phyloP scores from a whole-genome alignment of 2,329 filamentous ascomycete species.

The Claviceps maximensis region DNA sequence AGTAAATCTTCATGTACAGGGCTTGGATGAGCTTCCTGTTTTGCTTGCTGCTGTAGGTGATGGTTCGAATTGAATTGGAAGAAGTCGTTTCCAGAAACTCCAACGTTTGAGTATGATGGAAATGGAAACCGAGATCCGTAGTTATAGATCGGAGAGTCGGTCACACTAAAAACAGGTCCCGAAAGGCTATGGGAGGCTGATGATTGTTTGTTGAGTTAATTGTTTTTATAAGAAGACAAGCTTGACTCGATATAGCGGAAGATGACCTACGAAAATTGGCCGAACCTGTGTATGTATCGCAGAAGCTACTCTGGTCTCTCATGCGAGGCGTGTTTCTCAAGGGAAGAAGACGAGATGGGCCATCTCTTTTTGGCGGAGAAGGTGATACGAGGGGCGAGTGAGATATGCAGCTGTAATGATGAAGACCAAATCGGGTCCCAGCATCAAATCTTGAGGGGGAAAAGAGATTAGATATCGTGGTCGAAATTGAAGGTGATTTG shows the following conservation, averaged over 20 bases:
- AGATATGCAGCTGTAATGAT: slow-evolving; percentile 23
- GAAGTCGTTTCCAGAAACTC: slow-evolving; percentile 13
- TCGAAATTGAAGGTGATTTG: neutral
- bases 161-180: slow-evolving; percentile 17
- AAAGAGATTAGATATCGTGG: slow-evolving; percentile 4
- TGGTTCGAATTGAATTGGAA: slow-evolving; percentile 14
- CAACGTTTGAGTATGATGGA: slow-evolving; percentile 12
- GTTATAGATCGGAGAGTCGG: slow-evolving; percentile 19
- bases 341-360: slow-evolving; percentile 13
- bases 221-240: neutral
- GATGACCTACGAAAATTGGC: slow-evolving; percentile 6
- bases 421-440: slow-evolving; percentile 21
- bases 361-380: slow-evolving; percentile 17
- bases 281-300: slow-evolving; percentile 3
- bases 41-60: slow-evolving; percentile 12
- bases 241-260: neutral
- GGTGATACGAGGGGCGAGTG: slow-evolving; percentile 27
- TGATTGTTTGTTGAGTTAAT: slow-evolving; percentile 5
- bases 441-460: slow-evolving; percentile 16
- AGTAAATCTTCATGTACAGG: slow-evolving; percentile 10
- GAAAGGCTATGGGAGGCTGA: slow-evolving; percentile 14
- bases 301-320: slow-evolving; percentile 8
- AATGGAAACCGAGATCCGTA: slow-evolving; percentile 18
- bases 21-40: slow-evolving; percentile 15
- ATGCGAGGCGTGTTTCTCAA: slow-evolving; percentile 12